These are phyloP conservation scores for Eucalyptus globulus DNA, from an alignment of 345 rosid species.

Conservation along the genomic window DNA sequence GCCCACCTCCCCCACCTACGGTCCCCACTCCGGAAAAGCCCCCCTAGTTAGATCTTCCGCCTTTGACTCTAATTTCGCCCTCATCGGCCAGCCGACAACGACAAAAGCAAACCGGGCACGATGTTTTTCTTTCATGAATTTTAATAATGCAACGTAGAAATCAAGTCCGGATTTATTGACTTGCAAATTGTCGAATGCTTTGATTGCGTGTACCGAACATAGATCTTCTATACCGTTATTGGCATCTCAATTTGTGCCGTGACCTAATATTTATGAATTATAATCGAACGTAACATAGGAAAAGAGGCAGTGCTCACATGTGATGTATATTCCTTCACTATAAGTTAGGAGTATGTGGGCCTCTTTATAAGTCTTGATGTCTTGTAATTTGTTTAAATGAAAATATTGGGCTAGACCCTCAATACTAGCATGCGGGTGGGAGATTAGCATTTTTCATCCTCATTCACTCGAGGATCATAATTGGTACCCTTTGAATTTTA, in stretches of 20 bases:
- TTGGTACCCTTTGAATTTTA: not conserved
- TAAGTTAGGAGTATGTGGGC: not conserved
- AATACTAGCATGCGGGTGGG: not conserved
- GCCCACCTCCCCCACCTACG: not conserved
- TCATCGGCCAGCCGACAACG: not conserved
- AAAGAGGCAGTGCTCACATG: not conserved
- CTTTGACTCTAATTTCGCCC: not conserved
- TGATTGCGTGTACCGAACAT: rapidly evolving
- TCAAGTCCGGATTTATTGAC: not conserved
- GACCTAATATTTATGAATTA: rapidly evolving
- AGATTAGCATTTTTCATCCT: not conserved
- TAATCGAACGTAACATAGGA: rapidly evolving
- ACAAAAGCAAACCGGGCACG: not conserved
- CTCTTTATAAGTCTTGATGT: not conserved
- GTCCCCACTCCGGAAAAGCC: not conserved
- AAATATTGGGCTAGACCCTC: not conserved
- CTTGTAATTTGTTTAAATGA: no score
- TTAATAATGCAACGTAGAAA: not conserved
- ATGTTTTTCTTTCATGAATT: not conserved
- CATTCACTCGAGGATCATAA: not conserved
- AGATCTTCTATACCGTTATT: not conserved
- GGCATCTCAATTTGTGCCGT: rapidly evolving
- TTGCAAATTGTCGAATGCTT: not conserved
- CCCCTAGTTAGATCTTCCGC: not conserved
- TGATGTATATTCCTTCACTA: not conserved